Conservation (phyloP, 345 rosid genomes). For the Ceriops decandra region DNA sequence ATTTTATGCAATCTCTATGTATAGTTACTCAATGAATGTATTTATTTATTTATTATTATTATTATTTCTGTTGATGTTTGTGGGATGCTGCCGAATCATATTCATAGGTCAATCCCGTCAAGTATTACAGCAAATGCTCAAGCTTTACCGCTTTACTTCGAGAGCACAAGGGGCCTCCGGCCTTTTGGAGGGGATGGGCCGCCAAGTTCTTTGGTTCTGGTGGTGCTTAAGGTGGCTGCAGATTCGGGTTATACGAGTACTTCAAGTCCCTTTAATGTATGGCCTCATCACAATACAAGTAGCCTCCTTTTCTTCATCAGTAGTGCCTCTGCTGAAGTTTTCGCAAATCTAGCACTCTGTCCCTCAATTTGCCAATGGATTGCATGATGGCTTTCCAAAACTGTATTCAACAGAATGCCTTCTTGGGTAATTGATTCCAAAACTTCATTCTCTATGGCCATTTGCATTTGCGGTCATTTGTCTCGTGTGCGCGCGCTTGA, state of each 20-base stretch:
- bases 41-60: no score
- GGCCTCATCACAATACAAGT: constrained; percentile 40
- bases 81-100: no score
- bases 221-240: constrained; percentile 60
- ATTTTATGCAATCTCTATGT: background rate
- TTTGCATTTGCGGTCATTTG: background rate
- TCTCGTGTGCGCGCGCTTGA: background rate
- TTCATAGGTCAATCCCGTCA: constrained; percentile 49
- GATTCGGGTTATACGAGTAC: constrained; percentile 55
- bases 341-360: constrained; percentile 52
- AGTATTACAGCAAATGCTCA: constrained; percentile 43
- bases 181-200: constrained; percentile 67
- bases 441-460: no score
- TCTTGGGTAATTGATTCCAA: constrained; percentile 34
- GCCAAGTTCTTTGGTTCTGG: constrained; percentile 60
- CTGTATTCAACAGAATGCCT: constrained; percentile 52
- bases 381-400: constrained; percentile 55
- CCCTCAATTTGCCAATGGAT: constrained; percentile 59
- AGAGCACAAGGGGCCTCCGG: constrained; percentile 49
- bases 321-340: constrained; percentile 63
- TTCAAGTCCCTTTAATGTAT: constrained; percentile 49
- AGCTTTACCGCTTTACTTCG: constrained; percentile 44
- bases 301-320: constrained; percentile 56
- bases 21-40: background rate
- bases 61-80: background rate